phyloP scores from a whole-genome alignment of 257 asterid species.

The Plantago major region DNA sequence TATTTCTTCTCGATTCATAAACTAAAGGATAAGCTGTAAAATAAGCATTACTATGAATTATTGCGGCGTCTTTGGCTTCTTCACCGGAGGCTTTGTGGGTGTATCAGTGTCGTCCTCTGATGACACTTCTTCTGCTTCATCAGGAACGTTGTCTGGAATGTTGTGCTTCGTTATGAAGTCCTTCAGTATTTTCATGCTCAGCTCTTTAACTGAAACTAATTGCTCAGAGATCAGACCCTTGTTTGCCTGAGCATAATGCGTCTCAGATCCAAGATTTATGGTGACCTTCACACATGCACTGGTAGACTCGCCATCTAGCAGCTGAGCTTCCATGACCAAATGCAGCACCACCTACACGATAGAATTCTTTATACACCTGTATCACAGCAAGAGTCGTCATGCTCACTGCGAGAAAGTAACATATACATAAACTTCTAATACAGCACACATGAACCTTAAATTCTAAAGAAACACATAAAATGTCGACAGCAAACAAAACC shows the following conservation, averaged over 20 bases:
- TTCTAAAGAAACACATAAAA: too few species aligned
- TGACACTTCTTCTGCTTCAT: conserved; percentile 72
- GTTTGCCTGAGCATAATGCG: conserved; percentile 41
- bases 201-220: conserved; percentile 63
- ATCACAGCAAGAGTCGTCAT: not conserved
- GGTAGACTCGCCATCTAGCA: conserved; percentile 16
- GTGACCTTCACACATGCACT: conserved; percentile 53
- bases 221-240: conserved; percentile 72
- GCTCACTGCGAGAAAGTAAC: not conserved
- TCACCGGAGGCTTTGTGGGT: conserved; percentile 50
- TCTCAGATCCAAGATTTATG: conserved; percentile 76
- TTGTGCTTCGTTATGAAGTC: conserved; percentile 79
- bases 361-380: conserved; percentile 2
- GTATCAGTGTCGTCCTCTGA: conserved; percentile 64
- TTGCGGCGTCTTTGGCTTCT: conserved; percentile 62
- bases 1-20: too few species aligned
- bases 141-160: conserved; percentile 79
- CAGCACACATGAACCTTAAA: too few species aligned
- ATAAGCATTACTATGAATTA: conserved; percentile 17
- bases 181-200: conserved; percentile 78
- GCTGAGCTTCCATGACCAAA: conserved; percentile 40
- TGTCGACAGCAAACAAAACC: too few species aligned
- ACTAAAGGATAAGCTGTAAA: too few species aligned
- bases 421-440: too few species aligned
- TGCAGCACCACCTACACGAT: conserved; percentile 19